Conservation (phyloP, 2,329 filamentous ascomycete species). For the Ophiostoma ips region DNA sequence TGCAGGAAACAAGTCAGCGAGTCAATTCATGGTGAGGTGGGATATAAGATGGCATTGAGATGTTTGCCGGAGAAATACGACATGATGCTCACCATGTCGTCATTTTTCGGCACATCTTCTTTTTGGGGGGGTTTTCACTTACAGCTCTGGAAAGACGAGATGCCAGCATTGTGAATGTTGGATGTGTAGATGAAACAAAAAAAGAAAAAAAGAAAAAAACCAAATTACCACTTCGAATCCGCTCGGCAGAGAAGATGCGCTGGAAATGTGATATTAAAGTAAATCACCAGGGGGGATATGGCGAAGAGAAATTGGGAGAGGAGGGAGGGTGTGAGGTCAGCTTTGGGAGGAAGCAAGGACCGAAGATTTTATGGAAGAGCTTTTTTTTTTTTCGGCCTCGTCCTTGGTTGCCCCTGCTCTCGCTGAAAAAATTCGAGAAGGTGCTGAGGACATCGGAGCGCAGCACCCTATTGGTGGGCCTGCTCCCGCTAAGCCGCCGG, state of each 20-base stretch:
- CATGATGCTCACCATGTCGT: background rate
- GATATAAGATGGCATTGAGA: background rate
- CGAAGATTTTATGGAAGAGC: slow-evolving; percentile 13
- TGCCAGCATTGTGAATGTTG: slow-evolving; percentile 47
- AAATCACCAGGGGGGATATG: slow-evolving; percentile 4
- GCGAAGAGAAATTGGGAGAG: background rate
- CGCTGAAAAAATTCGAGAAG: slow-evolving; percentile 14
- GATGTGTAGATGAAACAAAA: background rate
- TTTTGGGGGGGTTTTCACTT: slow-evolving; percentile 31
- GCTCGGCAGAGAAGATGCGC: background rate
- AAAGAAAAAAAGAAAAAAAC: no score
- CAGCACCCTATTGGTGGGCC: slow-evolving; percentile 8
- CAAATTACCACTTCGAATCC: slow-evolving; percentile 11
- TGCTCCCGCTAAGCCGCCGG: background rate
- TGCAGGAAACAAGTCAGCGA: slow-evolving; percentile 20
- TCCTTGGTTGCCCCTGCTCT: slow-evolving; percentile 4
- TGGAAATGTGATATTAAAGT: slow-evolving; percentile 10
- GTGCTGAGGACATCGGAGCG: slow-evolving; percentile 8
- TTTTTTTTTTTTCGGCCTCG: slow-evolving; percentile 9
- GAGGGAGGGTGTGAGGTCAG: slow-evolving; percentile 2
- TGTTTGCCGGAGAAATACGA: background rate
- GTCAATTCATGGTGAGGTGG: background rate
- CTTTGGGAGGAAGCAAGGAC: background rate
- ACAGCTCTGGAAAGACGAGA: slow-evolving; percentile 62
- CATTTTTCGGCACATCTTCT: background rate